Evolutionary conservation across 1,284 basidiomycete species (phyloP), one percentile per base, ranked within the genome.

Genomic region (Ustilago lituana): DNA sequence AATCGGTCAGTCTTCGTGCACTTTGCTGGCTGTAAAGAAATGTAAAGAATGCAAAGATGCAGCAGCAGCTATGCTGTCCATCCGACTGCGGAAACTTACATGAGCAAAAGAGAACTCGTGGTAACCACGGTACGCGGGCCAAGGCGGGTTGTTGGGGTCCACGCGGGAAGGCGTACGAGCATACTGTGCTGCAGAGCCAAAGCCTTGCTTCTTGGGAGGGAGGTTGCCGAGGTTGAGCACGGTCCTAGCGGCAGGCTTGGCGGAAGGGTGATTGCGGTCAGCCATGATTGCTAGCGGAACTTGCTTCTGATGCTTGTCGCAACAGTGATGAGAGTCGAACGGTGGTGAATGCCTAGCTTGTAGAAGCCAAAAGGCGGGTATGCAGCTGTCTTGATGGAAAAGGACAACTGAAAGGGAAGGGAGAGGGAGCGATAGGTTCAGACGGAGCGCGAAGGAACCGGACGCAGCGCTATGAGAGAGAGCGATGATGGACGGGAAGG

Each of bases 51-150:
- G n/a, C n/a, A n/a, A n/a, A n/a, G n/a, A n/a, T n/a, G n/a, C n/a
- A n/a, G n/a, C n/a, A n/a, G n/a, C n/a, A n/a, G n/a, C n/a, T n/a
- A n/a, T n/a, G n/a, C n/a, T n/a, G n/a, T n/a, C n/a, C n/a, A n/a
- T n/a, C n/a, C n/a, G n/a, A n/a, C n/a, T 12, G 56, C 49, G 11
- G 65, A 55, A 66, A 64, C 64, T 77, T 83, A 84, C 65, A 37
- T 94, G 90, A 50, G 93, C 93, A 82, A 94, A 94, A 1, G 93
- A 94, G 84, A 93, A 96, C 83, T 94, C 91, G 83, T 96, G 93
- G 84, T 96, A 96, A 9, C 94, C 94, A 64, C 93, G 59, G 79
- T 83, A 84, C 1, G 84, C 93, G 26, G 94, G 94, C 94, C 93
- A 97, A 46, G 94, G 94, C 27, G 94, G 94, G 85, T 96, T 93